Base-by-base conservation (phyloP, 805 yeast species). In the Saturnispora dispora region DNA sequence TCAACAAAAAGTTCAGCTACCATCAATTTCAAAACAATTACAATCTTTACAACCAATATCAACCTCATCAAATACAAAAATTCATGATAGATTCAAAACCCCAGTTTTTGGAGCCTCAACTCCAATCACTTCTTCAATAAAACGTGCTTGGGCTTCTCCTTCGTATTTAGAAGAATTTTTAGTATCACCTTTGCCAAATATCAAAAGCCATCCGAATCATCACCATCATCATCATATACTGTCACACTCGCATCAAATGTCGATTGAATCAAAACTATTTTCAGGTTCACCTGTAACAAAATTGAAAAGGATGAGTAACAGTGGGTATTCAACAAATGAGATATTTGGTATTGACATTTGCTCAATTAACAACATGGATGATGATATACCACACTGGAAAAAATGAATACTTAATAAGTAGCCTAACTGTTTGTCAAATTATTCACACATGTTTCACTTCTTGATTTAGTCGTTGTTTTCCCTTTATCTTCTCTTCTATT, bases 91-190 rank as follows among this genome's bases (percentile, higher is more conserved):
- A 49, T 67, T 63, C 52, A 60, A 56, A 52, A 64, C 68, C 13
- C 67, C 68, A 13, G 43, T 58, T 23, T 43, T 56, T 17, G 51
- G 57, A 9, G 58, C 63, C 6, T 61, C 65, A 3, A 47, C 58
- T 7, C 50, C 57, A n/a, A 52, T 53, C 9, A 43, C 54, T 1
- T 71, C 79, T 8, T 68, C 74, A 18, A 65, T 74, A 61, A 74
- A 73, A 56, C 79, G 74, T 58, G 67, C 79, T 44, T 81, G 86
- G 84, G 75, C 78, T 58, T 79, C 85, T 20, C 87, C 87, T 13
- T 74, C 82, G 2, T 80, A 79, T 58, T 68, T 81, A 52, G 87
- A 82, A 53, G 88, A 82, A 58, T 82, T 82, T 60, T 79, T 81
- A 57, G 75, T 80, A 40, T 78, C 83, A 22, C 79, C 79, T 49